Conservation (phyloP, 2,329 filamentous ascomycete genomes). For the Orbilia brochopaga region DNA sequence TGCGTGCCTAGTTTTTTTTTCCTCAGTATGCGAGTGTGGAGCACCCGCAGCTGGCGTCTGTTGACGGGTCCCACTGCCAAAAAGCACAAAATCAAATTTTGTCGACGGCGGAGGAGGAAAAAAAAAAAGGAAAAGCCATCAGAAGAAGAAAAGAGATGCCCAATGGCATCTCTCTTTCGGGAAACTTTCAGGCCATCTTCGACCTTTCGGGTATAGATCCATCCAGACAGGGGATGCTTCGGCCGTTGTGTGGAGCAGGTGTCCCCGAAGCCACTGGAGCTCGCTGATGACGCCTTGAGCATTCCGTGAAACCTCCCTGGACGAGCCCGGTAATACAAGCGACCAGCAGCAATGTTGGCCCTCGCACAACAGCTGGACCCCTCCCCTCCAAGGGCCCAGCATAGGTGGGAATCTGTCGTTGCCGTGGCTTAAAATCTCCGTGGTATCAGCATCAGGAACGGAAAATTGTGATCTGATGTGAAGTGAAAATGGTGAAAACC, state of each 20-base stretch:
- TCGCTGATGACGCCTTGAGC: slow-evolving; percentile 38
- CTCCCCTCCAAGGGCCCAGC: neutral
- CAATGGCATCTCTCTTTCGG: slow-evolving; percentile 33
- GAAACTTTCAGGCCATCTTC: slow-evolving; percentile 15
- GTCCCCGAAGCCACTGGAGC: slow-evolving; percentile 24
- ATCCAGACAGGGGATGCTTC: slow-evolving; percentile 25
- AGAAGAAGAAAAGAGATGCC: slow-evolving; percentile 49
- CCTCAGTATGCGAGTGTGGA: slow-evolving; percentile 43
- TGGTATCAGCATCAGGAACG: slow-evolving; percentile 24
- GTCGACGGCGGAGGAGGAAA: slow-evolving; percentile 7
- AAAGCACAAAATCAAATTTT: slow-evolving; percentile 49
- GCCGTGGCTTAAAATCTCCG: slow-evolving; percentile 32
- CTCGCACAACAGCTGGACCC: neutral
- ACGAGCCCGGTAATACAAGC: neutral
- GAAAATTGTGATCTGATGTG: slow-evolving; percentile 35
- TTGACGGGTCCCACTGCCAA: slow-evolving; percentile 22
- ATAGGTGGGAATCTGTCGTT: slow-evolving; percentile 13
- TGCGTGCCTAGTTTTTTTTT: slow-evolving; percentile 41
- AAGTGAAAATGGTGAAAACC: slow-evolving; percentile 9
- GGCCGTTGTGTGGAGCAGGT: slow-evolving; percentile 48
- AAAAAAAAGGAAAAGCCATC: neutral
- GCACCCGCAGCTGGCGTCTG: slow-evolving; percentile 18
- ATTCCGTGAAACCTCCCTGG: neutral
- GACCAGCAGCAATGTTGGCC: neutral
- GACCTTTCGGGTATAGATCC: slow-evolving; percentile 20